Conservation (phyloP, 371 early-diverging fungal species). For the Zancudomyces culisetae region DNA sequence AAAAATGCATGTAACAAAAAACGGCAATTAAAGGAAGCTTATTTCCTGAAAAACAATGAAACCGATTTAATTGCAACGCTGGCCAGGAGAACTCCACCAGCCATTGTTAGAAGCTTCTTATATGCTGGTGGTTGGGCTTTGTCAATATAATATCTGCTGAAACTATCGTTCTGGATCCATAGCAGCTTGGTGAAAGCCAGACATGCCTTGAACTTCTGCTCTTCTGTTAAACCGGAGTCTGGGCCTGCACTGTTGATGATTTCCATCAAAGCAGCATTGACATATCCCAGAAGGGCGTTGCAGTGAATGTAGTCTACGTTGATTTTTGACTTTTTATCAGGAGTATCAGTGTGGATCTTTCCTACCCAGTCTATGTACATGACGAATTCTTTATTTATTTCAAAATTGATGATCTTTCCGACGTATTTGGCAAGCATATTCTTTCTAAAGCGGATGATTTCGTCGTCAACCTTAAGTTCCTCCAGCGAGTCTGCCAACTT, state of each 20-base stretch:
- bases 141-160: conserved; percentile 27
- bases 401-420: not conserved
- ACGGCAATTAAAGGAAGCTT: no score
- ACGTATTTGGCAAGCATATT: not conserved
- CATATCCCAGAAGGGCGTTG: conserved; percentile 55
- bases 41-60: no score
- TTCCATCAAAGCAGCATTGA: conserved; percentile 40
- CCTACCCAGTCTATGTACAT: conserved; percentile 62
- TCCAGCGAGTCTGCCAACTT: not conserved
- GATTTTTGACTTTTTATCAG: conserved; percentile 48
- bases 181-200: conserved; percentile 64
- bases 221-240: conserved; percentile 31
- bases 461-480: not conserved
- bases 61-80: no score
- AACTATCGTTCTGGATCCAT: conserved; percentile 53
- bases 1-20: no score
- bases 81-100: no score
- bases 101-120: no score
- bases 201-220: conserved; percentile 33
- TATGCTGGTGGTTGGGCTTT: conserved; percentile 9
- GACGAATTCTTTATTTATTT: conserved; percentile 17
- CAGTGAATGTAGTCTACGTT: conserved; percentile 68
- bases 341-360: conserved; percentile 48
- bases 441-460: not conserved
- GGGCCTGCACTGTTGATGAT: conserved; percentile 41